These are phyloP conservation scores for Zelonia costaricensis DNA, from an alignment of 208 protist species.

Conservation along the genomic window DNA sequence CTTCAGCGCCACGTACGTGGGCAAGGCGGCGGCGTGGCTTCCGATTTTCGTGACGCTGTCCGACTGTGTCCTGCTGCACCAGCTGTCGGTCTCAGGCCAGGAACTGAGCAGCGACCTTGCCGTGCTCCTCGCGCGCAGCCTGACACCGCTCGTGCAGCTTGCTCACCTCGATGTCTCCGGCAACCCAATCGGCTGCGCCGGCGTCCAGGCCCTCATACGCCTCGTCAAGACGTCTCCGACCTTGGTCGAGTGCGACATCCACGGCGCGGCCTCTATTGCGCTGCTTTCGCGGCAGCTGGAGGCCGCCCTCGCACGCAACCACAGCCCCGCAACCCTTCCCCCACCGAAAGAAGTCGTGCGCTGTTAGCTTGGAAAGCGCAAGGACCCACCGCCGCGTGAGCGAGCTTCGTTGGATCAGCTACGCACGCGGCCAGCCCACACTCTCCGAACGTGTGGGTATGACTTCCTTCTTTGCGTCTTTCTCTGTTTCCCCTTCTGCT, in stretches of 20 bases:
- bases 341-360: too few species aligned
- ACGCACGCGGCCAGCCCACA: too few species aligned
- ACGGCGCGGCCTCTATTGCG: slow-evolving; percentile 34
- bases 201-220: slow-evolving; percentile 38
- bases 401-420: too few species aligned
- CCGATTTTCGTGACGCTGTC: slow-evolving; percentile 52
- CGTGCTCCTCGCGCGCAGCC: slow-evolving; percentile 37
- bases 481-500: too few species aligned
- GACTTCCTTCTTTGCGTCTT: too few species aligned
- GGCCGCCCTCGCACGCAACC: slow-evolving; percentile 36
- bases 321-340: background rate
- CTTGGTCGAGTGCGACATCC: slow-evolving; percentile 38
- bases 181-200: slow-evolving; percentile 65
- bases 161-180: slow-evolving; percentile 50
- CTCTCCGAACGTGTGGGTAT: too few species aligned
- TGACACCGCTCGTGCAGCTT: slow-evolving; percentile 29
- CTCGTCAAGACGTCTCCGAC: slow-evolving; percentile 32
- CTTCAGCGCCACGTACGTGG: slow-evolving; percentile 43
- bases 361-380: too few species aligned
- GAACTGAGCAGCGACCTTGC: slow-evolving; percentile 42
- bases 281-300: slow-evolving; percentile 36
- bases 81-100: slow-evolving; percentile 40
- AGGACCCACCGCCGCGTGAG: too few species aligned
- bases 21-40: slow-evolving; percentile 27
- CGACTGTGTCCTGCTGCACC: slow-evolving; percentile 35